Percentiles rank a stretch among this genome's conserved stretches.
phyloP scores from a whole-genome alignment of 2,329 filamentous ascomycete genomes.

The Fusarium pilosicola region DNA sequence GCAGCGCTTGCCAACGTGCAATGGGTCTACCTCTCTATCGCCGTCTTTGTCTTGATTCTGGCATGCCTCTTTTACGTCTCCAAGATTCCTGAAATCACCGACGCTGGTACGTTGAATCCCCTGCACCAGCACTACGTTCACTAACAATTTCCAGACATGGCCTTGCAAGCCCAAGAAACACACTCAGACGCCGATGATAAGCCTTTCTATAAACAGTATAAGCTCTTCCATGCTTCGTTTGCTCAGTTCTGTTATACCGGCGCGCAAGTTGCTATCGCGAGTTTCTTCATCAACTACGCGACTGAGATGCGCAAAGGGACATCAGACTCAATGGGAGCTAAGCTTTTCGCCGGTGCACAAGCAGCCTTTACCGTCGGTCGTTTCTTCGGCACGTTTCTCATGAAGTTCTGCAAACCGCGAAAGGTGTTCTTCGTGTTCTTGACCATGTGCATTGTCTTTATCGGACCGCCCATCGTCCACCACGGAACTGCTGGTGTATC shows the following conservation, averaged over 20 bases:
- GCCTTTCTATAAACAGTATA: slow-evolving; percentile 76
- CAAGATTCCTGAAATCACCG: slow-evolving; percentile 76
- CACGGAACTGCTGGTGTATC: slow-evolving; percentile 60
- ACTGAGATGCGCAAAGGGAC: slow-evolving; percentile 67
- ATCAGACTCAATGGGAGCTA: slow-evolving; percentile 63
- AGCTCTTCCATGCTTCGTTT: slow-evolving; percentile 78
- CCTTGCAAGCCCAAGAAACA: slow-evolving; percentile 65
- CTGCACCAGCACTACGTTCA: fast-evolving
- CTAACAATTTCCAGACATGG: slow-evolving; percentile 65
- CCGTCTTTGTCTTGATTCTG: slow-evolving; percentile 74
- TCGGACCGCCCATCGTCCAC: slow-evolving; percentile 59
- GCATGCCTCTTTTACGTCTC: slow-evolving; percentile 74
- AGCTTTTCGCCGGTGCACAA: slow-evolving; percentile 79
- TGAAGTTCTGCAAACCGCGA: slow-evolving; percentile 74
- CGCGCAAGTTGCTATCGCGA: slow-evolving; percentile 73
- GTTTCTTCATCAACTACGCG: slow-evolving; percentile 80
- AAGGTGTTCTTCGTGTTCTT: slow-evolving; percentile 75
- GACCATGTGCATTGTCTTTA: slow-evolving; percentile 71
- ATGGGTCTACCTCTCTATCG: slow-evolving; percentile 80
- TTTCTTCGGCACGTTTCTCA: slow-evolving; percentile 73
- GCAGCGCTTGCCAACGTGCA: slow-evolving; percentile 73
- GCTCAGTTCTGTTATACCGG: slow-evolving; percentile 84
- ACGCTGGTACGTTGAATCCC: slow-evolving; percentile 47
- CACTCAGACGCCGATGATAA: slow-evolving; percentile 66
- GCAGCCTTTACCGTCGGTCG: slow-evolving; percentile 77